A percentile compares a stretch with the other conserved stretches of the same genome.
These are phyloP conservation scores for Endocarpon pusillum DNA, from an alignment of 495 filamentous ascomycete genomes.

Conservation along the genomic window DNA sequence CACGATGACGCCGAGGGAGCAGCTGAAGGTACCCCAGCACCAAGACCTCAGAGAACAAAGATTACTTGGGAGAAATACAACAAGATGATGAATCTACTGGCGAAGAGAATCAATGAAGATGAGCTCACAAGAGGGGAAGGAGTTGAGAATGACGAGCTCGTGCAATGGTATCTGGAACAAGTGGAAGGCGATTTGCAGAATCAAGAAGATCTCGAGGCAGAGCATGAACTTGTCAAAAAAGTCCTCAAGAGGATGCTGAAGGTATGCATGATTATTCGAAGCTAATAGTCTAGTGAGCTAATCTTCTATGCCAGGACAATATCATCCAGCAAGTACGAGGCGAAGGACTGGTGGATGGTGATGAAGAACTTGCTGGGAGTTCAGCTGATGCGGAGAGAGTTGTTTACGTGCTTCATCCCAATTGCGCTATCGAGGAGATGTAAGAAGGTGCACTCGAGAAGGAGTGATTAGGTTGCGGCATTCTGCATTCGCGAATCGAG, in stretches of 20 bases:
- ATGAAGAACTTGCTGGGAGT: slow-evolving; percentile 30
- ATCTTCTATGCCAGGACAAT: slow-evolving; percentile 46
- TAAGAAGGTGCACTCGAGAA: too few relatives aligned
- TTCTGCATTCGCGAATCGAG: too few relatives aligned
- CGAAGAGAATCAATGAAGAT: slow-evolving; percentile 65
- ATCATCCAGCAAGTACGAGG: slow-evolving; percentile 82
- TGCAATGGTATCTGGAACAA: slow-evolving; percentile 89
- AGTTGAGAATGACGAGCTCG: slow-evolving; percentile 69
- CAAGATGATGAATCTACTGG: slow-evolving; percentile 68
- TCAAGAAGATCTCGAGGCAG: slow-evolving; percentile 62
- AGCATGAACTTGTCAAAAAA: slow-evolving; percentile 64
- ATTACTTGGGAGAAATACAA: slow-evolving; percentile 95
- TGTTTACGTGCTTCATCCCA: slow-evolving; percentile 88
- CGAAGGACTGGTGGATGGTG: slow-evolving; percentile 52
- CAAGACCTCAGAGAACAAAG: slow-evolving; percentile 51
- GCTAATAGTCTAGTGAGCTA: slow-evolving; percentile 6
- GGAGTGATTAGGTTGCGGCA: too few relatives aligned
- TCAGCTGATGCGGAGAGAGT: slow-evolving; percentile 30
- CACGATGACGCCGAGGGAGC: slow-evolving; percentile 27
- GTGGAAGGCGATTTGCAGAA: slow-evolving; percentile 67
- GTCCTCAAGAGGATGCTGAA: slow-evolving; percentile 93
- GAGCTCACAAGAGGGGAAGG: slow-evolving; percentile 59
- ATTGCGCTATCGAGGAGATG: slow-evolving; percentile 68
- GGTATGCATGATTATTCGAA: slow-evolving; percentile 33
- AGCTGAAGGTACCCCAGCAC: slow-evolving; percentile 20